These are phyloP conservation scores for Protea cynaroides DNA, from an alignment of 164 flowering plant species.

Conservation along the genomic window DNA sequence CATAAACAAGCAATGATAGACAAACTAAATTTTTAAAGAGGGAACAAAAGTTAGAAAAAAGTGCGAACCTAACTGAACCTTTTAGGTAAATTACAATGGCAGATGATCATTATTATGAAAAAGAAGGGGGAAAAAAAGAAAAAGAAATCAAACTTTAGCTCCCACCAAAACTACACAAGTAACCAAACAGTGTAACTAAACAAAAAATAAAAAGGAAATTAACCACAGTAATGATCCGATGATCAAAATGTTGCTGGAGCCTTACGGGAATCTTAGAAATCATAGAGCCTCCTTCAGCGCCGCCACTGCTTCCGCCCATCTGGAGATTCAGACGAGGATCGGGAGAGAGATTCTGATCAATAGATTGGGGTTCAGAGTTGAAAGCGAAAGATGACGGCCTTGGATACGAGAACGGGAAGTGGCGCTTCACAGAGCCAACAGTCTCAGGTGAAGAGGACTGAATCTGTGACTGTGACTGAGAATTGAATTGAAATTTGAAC, in stretches of 20 bases:
- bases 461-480: conserved; percentile 3
- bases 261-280: conserved; percentile 9
- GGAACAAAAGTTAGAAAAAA: not conserved
- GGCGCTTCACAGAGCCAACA: conserved; percentile 12
- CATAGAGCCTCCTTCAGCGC: conserved; percentile 3
- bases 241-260: not conserved
- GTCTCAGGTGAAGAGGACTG: conserved; percentile 6
- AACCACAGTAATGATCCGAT: not conserved
- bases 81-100: not conserved
- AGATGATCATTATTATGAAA: too few species aligned
- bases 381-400: not conserved
- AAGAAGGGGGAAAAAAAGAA: not conserved
- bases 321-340: not conserved
- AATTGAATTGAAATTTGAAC: conserved; percentile 9
- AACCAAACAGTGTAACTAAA: not conserved
- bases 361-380: not conserved
- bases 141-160: not conserved
- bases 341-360: not conserved
- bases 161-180: too few species aligned
- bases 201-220: not conserved
- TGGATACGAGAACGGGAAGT: conserved; percentile 10
- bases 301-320: not conserved
- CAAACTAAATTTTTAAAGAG: not conserved
- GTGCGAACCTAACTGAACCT: not conserved
- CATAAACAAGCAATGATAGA: not conserved